Base-by-base conservation (phyloP, 495 filamentous ascomycete species). In the Trichoderma virens region DNA sequence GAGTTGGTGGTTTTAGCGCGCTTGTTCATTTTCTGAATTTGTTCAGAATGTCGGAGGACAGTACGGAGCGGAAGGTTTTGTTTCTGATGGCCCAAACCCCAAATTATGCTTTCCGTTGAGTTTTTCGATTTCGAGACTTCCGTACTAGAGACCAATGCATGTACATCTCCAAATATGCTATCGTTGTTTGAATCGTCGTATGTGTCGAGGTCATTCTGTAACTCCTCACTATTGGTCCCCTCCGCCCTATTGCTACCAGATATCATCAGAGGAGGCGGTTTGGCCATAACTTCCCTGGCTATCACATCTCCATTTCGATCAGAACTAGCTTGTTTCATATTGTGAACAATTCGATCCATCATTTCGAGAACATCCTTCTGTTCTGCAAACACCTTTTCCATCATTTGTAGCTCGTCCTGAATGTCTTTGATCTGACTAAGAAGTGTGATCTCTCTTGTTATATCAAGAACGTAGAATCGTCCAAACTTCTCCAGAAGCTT, bases 361-460 rank as follows among this genome's bases (percentile, higher is more conserved):
- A n/a, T 8, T 47, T 47, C 43, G 18, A 47, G 18, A 25, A 47
- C 5, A 9, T 47, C 43, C 6, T 47, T 20, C 23, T 47, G 43
- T 3, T 47, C 20, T 25, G 18, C 43, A 25, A 47, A 47, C 1
- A 47, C n/a, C 43, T 47, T 47, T 25, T 9, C 20, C 43, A 47
- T 47, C 0, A 25, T 47, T 25, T 6, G 18, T n/a, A 47, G 7
- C 6, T 47, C 43, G 8, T 47, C 43, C 8, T 47, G 43, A 20
- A 86, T 70, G 9, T 84, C 82, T 18, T 73, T 68, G n/a, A 76
- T 67, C 74, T 76, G 59, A 0, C 16, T 8, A 18, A 2, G 18
- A 5, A 47, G 43, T 9, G 43, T 20, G 18, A 47, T 47, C 20
- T 47, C 43, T 25, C 18, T 47, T 0, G 43, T 47, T 0, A 47